Percentiles rank a stretch among this genome's conserved stretches.
Conservation (phyloP, 202 grass and related monocot species). For the Eragrostis tef region DNA sequence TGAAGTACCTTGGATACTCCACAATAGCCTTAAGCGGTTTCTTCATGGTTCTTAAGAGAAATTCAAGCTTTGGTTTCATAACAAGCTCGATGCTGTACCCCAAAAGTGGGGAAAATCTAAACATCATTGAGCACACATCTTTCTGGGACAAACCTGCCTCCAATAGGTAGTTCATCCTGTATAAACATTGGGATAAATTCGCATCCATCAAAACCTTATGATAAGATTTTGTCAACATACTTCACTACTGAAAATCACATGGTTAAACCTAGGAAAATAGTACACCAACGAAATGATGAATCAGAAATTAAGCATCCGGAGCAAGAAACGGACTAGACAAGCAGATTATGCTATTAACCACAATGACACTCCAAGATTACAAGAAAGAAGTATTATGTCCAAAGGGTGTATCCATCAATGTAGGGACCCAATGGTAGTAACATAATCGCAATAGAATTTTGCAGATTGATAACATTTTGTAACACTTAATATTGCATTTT, state of each 20-base stretch:
- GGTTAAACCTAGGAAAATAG: conserved; percentile 14
- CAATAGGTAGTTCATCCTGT: conserved; percentile 76
- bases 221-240: conserved; percentile 12
- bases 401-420: background rate
- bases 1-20: conserved; percentile 89
- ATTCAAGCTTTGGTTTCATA: conserved; percentile 81
- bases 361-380: conserved; percentile 14
- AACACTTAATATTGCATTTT: conserved; percentile 17
- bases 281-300: conserved; percentile 1
- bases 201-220: background rate
- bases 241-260: conserved; percentile 12
- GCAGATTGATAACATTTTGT: background rate
- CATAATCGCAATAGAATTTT: conserved; percentile 16
- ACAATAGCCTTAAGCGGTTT: conserved; percentile 72
- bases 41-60: conserved; percentile 73
- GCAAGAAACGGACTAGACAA: background rate
- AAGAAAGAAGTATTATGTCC: background rate
- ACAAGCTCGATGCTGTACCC: conserved; percentile 78
- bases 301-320: background rate
- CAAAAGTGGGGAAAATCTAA: conserved; percentile 86
- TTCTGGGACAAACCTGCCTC: conserved; percentile 67
- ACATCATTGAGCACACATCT: conserved; percentile 90
- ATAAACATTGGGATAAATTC: conserved; percentile 37
- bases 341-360: conserved; percentile 10
- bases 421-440: background rate